These are phyloP conservation scores for Chaetothyriales sp. DNA, from an alignment of 2,329 filamentous ascomycete species.

Conservation along the genomic window DNA sequence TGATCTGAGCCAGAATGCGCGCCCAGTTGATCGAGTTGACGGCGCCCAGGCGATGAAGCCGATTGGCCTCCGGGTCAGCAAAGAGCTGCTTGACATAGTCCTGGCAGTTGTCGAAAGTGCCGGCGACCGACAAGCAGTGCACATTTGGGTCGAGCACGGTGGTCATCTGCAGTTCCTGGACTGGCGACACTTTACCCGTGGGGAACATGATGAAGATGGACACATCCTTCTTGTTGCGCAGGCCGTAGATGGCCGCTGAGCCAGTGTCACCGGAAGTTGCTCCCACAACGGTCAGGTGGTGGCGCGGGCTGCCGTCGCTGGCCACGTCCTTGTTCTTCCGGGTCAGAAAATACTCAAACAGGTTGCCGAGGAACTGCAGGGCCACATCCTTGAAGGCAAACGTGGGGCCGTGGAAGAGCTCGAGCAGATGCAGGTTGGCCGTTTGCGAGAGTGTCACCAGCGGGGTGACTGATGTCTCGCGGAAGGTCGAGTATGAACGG, in stretches of 20 bases:
- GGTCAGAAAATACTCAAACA: constrained; percentile 44
- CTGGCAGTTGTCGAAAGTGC: constrained; percentile 94
- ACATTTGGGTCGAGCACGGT: constrained; percentile 82
- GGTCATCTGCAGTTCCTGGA: constrained; percentile 96
- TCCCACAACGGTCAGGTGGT: constrained; percentile 74
- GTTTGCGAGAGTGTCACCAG: constrained; percentile 57
- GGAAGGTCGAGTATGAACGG: constrained; percentile 80
- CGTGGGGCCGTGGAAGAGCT: constrained; percentile 90
- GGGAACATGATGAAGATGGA: constrained; percentile 91
- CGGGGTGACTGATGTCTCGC: constrained; percentile 61
- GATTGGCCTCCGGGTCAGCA: constrained; percentile 69
- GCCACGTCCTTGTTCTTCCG: constrained; percentile 29
- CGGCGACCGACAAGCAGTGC: constrained; percentile 76
- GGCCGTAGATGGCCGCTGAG: constrained; percentile 87
- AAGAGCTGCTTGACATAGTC: constrained; percentile 91
- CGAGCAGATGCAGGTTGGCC: constrained; percentile 66
- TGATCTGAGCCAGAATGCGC: constrained; percentile 87
- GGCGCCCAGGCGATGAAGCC: constrained; percentile 67
- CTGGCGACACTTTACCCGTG: constrained; percentile 74
- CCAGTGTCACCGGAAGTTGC: constrained; percentile 79
- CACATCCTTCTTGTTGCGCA: constrained; percentile 90
- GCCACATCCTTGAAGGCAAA: constrained; percentile 95
- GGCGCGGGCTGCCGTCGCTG: constrained; percentile 41
- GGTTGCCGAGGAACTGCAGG: constrained; percentile 85
- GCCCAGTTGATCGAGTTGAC: constrained; percentile 97